These are phyloP conservation scores for Boletellus sp. DNA, from an alignment of 768 basidiomycete species.

Conservation along the genomic window DNA sequence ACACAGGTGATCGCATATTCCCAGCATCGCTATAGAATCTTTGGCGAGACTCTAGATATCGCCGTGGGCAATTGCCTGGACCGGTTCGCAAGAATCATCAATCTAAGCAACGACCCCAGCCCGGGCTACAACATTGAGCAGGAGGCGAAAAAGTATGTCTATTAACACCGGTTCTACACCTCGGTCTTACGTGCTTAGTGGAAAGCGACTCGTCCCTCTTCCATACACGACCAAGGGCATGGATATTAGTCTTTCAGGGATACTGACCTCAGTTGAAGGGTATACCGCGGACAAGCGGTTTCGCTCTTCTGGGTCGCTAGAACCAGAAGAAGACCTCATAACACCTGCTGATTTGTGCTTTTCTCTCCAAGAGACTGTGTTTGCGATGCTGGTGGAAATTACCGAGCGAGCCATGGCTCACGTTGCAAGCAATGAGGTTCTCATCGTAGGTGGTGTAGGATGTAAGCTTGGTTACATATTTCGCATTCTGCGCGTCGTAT, in stretches of 20 bases:
- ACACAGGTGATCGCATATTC: conserved; percentile 99
- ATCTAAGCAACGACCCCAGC: conserved; percentile 90
- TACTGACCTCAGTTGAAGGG: conserved; percentile 82
- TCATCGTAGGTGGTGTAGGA: conserved; percentile 99
- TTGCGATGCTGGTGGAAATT: conserved; percentile 98
- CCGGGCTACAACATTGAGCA: conserved; percentile 98
- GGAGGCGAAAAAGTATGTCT: conserved; percentile 77
- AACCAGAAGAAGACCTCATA: conserved; percentile 60
- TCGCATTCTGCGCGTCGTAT: background rate
- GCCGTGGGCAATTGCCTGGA: conserved; percentile 99
- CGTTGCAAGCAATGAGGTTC: conserved; percentile 91
- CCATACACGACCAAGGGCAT: conserved; percentile 98
- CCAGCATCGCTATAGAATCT: conserved; percentile 94
- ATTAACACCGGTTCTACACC: background rate
- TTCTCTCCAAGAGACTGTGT: conserved; percentile 94
- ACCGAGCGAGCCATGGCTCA: conserved; percentile 99
- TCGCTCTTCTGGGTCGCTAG: conserved; percentile 45
- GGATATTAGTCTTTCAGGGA: conserved; percentile 96
- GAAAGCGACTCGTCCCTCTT: conserved; percentile 74
- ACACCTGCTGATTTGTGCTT: conserved; percentile 97
- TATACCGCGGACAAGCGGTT: conserved; percentile 87
- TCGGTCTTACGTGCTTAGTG: conserved; percentile 44
- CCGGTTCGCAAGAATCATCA: conserved; percentile 92
- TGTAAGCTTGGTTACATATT: conserved; percentile 52
- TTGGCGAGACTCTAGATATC: conserved; percentile 97